A percentile compares a stretch with the other conserved stretches of the same genome.
Evolutionary conservation across 306 rosid genomes (phyloP).

Genomic region (Quercus berberidifolia): DNA sequence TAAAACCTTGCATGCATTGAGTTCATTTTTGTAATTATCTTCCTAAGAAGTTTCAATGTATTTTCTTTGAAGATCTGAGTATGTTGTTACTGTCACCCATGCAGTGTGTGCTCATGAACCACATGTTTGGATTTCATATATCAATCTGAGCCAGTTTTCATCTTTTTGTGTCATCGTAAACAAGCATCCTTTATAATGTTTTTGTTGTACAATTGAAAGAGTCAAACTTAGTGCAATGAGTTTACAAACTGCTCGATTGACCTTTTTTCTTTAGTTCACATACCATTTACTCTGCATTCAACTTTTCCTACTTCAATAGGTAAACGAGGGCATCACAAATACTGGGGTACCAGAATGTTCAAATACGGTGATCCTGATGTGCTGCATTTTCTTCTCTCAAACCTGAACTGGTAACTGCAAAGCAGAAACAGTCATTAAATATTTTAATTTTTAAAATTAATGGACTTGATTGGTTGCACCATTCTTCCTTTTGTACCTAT

Average conservation of each 20-base stretch:
- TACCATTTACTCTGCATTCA: constrained; percentile 7
- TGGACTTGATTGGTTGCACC: constrained; percentile 9
- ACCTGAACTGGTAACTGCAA: constrained; percentile 75
- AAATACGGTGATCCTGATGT: constrained; percentile 83
- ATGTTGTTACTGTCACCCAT: background rate
- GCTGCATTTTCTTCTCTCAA: constrained; percentile 90
- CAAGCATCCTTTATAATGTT: background rate
- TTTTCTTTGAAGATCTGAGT: background rate
- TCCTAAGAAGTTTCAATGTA: background rate
- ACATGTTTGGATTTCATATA: background rate
- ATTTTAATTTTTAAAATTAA: background rate
- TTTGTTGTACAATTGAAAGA: background rate
- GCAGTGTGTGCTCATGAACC: background rate
- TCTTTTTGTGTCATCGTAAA: background rate
- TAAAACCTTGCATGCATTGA: background rate
- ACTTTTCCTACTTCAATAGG: constrained; percentile 53
- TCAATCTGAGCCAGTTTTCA: background rate
- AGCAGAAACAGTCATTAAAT: constrained; percentile 2
- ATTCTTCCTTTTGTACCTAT: constrained; percentile 17
- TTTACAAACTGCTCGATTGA: constrained; percentile 1
- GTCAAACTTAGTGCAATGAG: background rate
- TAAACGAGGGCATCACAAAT: constrained; percentile 86
- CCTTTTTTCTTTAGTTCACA: constrained; percentile 5
- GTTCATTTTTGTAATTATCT: background rate
- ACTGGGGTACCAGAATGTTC: constrained; percentile 97